phyloP scores from a whole-genome alignment of 2,329 filamentous ascomycete genomes.

The Phyllosticta capitalensis region DNA sequence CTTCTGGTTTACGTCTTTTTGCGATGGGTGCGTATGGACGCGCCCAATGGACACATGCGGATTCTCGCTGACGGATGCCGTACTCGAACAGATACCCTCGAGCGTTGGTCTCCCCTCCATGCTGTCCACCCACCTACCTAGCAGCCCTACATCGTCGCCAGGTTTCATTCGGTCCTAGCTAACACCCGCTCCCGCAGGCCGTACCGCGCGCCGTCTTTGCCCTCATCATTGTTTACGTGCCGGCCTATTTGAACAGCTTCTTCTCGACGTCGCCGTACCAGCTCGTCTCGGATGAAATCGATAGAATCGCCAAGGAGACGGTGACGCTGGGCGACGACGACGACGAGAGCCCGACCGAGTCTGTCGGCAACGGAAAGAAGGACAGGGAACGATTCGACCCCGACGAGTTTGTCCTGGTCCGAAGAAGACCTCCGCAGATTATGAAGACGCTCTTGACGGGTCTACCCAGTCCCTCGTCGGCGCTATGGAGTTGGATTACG shows the following conservation, averaged over 20 bases:
- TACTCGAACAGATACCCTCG: constrained; percentile 12
- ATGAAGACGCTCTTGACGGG: constrained; percentile 65
- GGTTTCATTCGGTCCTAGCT: constrained; percentile 10
- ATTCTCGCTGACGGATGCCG: not conserved
- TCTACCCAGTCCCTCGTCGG: constrained; percentile 61
- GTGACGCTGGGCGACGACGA: constrained; percentile 26
- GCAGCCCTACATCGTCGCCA: constrained; percentile 1
- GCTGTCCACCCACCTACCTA: constrained; percentile 8
- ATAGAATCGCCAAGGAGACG: constrained; percentile 35
- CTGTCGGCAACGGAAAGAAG: constrained; percentile 26
- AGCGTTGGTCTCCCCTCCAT: constrained; percentile 6
- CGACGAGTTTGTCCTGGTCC: constrained; percentile 52
- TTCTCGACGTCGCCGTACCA: constrained; percentile 48
- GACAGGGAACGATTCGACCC: constrained; percentile 42
- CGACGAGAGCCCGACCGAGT: constrained; percentile 18
- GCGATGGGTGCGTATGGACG: constrained; percentile 48
- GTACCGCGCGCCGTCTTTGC: constrained; percentile 45
- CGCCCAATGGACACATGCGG: not conserved
- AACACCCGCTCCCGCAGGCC: constrained; percentile 17
- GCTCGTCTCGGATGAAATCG: constrained; percentile 49
- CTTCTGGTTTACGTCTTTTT: constrained; percentile 48
- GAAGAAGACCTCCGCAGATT: constrained; percentile 47
- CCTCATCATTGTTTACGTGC: constrained; percentile 56
- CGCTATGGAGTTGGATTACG: constrained; percentile 55
- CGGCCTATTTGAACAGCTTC: constrained; percentile 53